A percentile compares a stretch with the other conserved stretches of the same genome.
Conservation (phyloP, 768 basidiomycete species). For the Suillus brevipes region DNA sequence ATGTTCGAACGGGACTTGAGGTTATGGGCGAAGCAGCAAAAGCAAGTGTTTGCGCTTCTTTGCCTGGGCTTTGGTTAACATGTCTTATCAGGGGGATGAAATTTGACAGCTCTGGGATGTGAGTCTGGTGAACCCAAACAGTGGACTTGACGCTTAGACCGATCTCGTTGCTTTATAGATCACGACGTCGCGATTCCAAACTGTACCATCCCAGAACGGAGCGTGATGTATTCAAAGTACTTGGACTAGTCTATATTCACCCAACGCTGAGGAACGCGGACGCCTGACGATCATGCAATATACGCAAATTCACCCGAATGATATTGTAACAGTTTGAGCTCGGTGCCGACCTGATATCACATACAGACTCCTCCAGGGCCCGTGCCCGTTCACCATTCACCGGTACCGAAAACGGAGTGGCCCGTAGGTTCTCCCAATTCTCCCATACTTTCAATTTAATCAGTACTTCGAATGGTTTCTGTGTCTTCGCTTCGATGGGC, state of each 20-base stretch:
- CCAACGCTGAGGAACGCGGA: constrained; percentile 76
- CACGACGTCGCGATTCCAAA: constrained; percentile 63
- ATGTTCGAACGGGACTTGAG: constrained; percentile 89
- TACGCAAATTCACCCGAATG: not conserved
- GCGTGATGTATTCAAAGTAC: constrained; percentile 67
- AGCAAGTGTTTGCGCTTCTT: constrained; percentile 35
- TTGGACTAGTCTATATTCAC: constrained; percentile 70
- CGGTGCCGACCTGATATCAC: too few species aligned
- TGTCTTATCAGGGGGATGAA: constrained; percentile 60
- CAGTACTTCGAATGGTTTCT: not conserved
- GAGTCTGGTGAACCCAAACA: constrained; percentile 24
- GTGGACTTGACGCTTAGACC: constrained; percentile 1
- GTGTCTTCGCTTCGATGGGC: not conserved
- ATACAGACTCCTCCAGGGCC: too few species aligned
- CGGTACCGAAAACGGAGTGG: not conserved
- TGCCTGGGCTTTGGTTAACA: not conserved
- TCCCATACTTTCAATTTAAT: not conserved
- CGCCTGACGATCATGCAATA: constrained; percentile 27
- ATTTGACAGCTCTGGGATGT: constrained; percentile 85
- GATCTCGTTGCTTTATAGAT: constrained; percentile 37
- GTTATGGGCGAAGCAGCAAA: constrained; percentile 64
- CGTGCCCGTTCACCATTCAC: not conserved
- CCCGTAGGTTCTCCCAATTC: not conserved
- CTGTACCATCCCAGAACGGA: constrained; percentile 62
- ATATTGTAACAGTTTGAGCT: not conserved